Base-by-base conservation (phyloP, 2,329 filamentous ascomycete genomes). In the Apiospora marii region DNA sequence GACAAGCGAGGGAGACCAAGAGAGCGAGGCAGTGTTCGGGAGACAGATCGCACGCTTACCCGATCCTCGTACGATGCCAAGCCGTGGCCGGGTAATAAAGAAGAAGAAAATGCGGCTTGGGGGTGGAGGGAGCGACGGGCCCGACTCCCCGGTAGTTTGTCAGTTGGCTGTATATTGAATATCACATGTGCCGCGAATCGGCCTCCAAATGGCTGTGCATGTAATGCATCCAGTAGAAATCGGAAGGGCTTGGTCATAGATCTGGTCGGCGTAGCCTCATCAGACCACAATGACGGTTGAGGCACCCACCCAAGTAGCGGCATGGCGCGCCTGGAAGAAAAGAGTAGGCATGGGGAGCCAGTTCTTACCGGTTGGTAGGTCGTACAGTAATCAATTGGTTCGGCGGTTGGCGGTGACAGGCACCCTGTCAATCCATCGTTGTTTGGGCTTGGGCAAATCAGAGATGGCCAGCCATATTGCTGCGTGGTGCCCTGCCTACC, bases 221-320 rank as follows among this genome's bases (percentile, higher is more conserved):
- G 30, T 30, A 16, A 37, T 61, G 30, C 53, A 7, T 61, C 30
- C 30, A 61, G 53, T 37, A 37, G 53, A n/a, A 61, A 22, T 30
- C 53, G 53, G 30, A 37, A 41, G 10, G 53, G 53, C 53, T 61
- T 61, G 53, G 30, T 37, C 53, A 22, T 61, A 61, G 34, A 68
- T 71, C 49, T 69, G 24, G 69, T 53, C 43, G 24, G 48, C 49
- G 49, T 69, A 72, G 69, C 68, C 68, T 70, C 68, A 70, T 73
- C 69, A 71, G 72, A 69, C 72, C 69, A 73, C 61, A 58, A 73
- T 71, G 69, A 73, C 72, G 72, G 69, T 68, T 48, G 44, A 68
- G 44, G 67, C 41, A 34, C 58, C 53, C 58, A 69, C 69, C 68
- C 69, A 37, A n/a, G 48, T 64, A 61, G 24, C 30, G 61, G 61